A percentile compares a stretch with the other conserved stretches of the same genome.
phyloP scores from a whole-genome alignment of 768 basidiomycete species.

The Boletus subparvulus region DNA sequence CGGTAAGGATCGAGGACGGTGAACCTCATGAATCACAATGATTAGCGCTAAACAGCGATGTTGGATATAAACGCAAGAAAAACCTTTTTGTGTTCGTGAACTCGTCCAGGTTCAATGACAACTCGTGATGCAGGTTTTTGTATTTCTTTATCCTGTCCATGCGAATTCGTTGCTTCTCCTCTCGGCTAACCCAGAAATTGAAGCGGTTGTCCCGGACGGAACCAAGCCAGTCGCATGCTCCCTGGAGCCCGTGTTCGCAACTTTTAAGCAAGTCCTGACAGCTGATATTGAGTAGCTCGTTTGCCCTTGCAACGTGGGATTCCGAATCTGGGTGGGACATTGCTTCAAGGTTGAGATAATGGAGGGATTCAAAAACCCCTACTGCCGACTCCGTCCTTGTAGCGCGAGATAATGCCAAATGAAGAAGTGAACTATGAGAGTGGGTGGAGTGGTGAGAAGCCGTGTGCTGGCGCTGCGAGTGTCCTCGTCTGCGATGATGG shows the following conservation, averaged over 20 bases:
- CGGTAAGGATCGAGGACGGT: slow-evolving; percentile 62
- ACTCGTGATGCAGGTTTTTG: slow-evolving; percentile 35
- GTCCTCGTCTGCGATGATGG: slow-evolving; percentile 9
- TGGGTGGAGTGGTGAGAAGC: slow-evolving; percentile 30
- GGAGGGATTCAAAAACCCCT: slow-evolving; percentile 71
- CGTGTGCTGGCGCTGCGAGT: slow-evolving; percentile 12
- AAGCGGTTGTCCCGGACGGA: slow-evolving; percentile 37
- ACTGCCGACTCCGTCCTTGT: slow-evolving; percentile 52
- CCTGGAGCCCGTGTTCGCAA: slow-evolving; percentile 41
- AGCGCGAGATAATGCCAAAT: slow-evolving; percentile 34
- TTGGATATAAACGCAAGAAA: slow-evolving; percentile 1
- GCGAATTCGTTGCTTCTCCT: slow-evolving; percentile 33
- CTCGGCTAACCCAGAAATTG: slow-evolving; percentile 35
- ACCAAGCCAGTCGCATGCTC: slow-evolving; percentile 52
- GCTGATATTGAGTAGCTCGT: slow-evolving; percentile 47
- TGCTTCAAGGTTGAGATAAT: slow-evolving; percentile 68
- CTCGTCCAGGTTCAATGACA: slow-evolving; percentile 39
- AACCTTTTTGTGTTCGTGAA: slow-evolving; percentile 57
- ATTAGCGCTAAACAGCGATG: neutral
- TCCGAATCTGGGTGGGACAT: slow-evolving; percentile 51
- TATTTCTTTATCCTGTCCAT: slow-evolving; percentile 39
- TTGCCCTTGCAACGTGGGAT: slow-evolving; percentile 42
- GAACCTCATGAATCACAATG: slow-evolving; percentile 33
- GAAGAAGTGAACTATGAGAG: slow-evolving; percentile 40
- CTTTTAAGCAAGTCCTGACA: slow-evolving; percentile 52